Evolutionary conservation across 1,284 basidiomycete genomes (phyloP).

Genomic region (Apiotrichum porosum): DNA sequence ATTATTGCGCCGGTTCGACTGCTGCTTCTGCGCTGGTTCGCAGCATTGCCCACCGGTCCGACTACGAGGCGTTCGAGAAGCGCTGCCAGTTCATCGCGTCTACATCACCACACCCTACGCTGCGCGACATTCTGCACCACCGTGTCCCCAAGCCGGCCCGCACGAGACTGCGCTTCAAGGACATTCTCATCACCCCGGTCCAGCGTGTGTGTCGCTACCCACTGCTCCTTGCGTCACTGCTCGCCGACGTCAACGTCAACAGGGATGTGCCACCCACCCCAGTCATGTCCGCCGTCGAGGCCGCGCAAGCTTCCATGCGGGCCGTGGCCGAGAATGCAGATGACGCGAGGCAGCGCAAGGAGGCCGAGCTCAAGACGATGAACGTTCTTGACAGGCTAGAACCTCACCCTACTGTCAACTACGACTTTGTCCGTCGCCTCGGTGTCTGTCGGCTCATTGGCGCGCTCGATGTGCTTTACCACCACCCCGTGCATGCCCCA

Average conservation of each 20-base stretch:
- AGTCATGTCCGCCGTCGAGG: constrained; percentile 25
- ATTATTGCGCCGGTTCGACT: constrained; percentile 76
- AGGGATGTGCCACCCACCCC: constrained; percentile 16
- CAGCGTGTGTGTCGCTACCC: constrained; percentile 90
- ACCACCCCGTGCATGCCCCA: constrained; percentile 50
- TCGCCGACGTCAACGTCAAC: constrained; percentile 27
- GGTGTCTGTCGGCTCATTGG: constrained; percentile 72
- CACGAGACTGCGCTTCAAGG: constrained; percentile 55
- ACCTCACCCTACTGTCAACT: constrained; percentile 40
- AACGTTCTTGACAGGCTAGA: constrained; percentile 65
- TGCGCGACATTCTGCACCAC: constrained; percentile 39
- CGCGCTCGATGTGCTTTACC: constrained; percentile 74
- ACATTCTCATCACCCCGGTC: constrained; percentile 84
- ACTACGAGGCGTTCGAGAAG: constrained; percentile 78
- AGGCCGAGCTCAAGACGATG: constrained; percentile 62
- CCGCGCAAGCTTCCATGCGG: constrained; percentile 53
- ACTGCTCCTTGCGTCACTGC: constrained; percentile 72
- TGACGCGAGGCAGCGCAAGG: constrained; percentile 55
- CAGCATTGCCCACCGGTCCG: constrained; percentile 55
- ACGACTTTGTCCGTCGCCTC: constrained; percentile 61
- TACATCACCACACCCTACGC: constrained; percentile 37
- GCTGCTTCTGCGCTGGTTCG: constrained; percentile 70
- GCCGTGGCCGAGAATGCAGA: constrained; percentile 57
- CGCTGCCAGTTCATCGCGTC: constrained; percentile 58
- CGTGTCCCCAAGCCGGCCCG: constrained; percentile 21